These are phyloP conservation scores for Nitzschia inconspicua DNA, from an alignment of 108 stramenopile species.

Conservation along the genomic window DNA sequence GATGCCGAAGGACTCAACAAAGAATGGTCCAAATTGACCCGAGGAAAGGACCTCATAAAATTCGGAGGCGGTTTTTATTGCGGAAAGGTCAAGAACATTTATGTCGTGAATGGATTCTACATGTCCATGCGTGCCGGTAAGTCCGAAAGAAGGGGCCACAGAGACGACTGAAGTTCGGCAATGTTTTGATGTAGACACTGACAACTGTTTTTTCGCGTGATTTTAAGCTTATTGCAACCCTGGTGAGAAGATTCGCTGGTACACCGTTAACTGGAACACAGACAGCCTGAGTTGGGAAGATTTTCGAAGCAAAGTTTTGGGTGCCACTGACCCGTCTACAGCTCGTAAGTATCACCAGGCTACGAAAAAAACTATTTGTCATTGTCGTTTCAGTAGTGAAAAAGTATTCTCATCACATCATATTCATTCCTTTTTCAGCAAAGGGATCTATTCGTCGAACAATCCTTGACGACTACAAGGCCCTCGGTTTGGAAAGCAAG, in stretches of 20 bases:
- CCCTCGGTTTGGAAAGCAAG: slow-evolving; percentile 50
- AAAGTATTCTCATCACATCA: not conserved
- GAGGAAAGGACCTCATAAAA: slow-evolving; percentile 72
- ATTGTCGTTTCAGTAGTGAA: too few relatives aligned
- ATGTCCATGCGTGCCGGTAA: slow-evolving; percentile 73
- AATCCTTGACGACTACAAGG: slow-evolving; percentile 58
- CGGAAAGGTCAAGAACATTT: slow-evolving; percentile 68
- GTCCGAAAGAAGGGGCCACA: slow-evolving; percentile 43
- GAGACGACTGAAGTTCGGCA: too few relatives aligned
- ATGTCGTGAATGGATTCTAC: slow-evolving; percentile 91
- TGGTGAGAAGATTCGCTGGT: slow-evolving; percentile 76
- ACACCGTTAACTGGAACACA: slow-evolving; percentile 70
- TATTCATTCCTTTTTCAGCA: slow-evolving; percentile 29
- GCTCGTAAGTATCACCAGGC: slow-evolving; percentile 54
- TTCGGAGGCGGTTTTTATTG: slow-evolving; percentile 92
- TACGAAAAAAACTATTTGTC: too few relatives aligned
- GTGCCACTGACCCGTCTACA: slow-evolving; percentile 45
- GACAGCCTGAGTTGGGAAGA: slow-evolving; percentile 63
- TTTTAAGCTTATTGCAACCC: slow-evolving; percentile 36
- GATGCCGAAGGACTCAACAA: slow-evolving; percentile 59
- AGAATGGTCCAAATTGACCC: slow-evolving; percentile 35
- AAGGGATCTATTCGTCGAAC: slow-evolving; percentile 62
- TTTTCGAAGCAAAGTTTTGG: slow-evolving; percentile 67
- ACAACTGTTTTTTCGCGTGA: not conserved
- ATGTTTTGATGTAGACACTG: too few relatives aligned